A percentile compares a stretch with the other conserved stretches of the same genome.
Conservation (phyloP, 352 stramenopile species). For the Globisporangium abappressorium region DNA sequence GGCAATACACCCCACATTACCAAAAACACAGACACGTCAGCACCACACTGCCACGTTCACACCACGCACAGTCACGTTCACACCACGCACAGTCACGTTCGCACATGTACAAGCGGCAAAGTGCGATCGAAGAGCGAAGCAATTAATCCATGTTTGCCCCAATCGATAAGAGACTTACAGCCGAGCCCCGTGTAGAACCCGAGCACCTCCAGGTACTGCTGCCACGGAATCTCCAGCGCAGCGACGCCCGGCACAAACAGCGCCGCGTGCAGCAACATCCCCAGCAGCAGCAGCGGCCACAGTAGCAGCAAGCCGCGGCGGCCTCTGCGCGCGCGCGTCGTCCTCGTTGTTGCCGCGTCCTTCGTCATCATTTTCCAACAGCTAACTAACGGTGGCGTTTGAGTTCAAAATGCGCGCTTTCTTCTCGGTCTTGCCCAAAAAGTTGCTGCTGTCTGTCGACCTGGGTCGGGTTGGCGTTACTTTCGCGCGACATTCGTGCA, state of each 20-base stretch:
- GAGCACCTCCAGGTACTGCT: conserved; percentile 34
- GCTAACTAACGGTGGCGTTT: conserved; percentile 4
- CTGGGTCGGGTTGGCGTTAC: background rate
- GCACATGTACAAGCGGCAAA: background rate
- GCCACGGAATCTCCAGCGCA: conserved; percentile 14
- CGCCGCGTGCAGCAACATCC: background rate
- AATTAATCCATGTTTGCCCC: background rate
- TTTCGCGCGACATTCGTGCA: conserved; percentile 1
- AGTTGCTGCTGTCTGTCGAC: background rate
- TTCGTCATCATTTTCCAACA: background rate
- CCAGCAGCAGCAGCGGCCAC: conserved; percentile 5
- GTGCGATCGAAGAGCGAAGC: background rate
- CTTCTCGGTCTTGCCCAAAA: background rate
- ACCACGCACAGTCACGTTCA: background rate
- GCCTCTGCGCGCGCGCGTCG: conserved; percentile 2
- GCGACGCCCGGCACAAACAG: background rate
- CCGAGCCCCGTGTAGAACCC: conserved; percentile 51
- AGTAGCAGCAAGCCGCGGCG: background rate
- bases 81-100: background rate
- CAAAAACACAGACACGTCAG: background rate
- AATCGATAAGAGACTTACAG: conserved; percentile 28
- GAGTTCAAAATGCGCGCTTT: conserved; percentile 9
- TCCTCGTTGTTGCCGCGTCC: background rate
- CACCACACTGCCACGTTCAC: background rate
- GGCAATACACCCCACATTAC: background rate